These are phyloP conservation scores for Eucalyptus victrix DNA, from an alignment of 345 rosid species.

Conservation along the genomic window DNA sequence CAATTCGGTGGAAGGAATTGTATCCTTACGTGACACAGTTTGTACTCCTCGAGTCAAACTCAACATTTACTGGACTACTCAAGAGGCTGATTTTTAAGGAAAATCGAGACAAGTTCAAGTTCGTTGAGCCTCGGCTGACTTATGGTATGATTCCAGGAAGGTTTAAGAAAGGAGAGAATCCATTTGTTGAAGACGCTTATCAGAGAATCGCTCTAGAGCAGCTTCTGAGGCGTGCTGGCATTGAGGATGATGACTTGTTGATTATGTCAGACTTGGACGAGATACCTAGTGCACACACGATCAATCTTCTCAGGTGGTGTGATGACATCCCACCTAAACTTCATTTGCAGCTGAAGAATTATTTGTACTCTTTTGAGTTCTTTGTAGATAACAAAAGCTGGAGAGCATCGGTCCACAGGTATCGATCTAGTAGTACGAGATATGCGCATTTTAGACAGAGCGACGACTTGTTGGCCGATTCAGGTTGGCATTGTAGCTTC, in stretches of 20 bases:
- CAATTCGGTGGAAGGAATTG: slow-evolving; percentile 16
- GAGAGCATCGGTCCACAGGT: slow-evolving; percentile 22
- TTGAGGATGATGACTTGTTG: slow-evolving; percentile 17
- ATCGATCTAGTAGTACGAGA: slow-evolving; percentile 4
- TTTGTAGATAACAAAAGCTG: slow-evolving; percentile 12
- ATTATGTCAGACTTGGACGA: slow-evolving; percentile 26
- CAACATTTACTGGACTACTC: slow-evolving; percentile 12
- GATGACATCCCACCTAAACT: slow-evolving; percentile 11
- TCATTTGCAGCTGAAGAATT: slow-evolving; percentile 14
- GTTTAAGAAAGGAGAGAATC: slow-evolving; percentile 15
- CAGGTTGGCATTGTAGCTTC: slow-evolving; percentile 32
- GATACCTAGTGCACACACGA: slow-evolving; percentile 20
- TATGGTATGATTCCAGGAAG: slow-evolving; percentile 13
- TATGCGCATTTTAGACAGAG: slow-evolving; percentile 16
- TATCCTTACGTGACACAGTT: slow-evolving; percentile 15
- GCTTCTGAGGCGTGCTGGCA: slow-evolving; percentile 15
- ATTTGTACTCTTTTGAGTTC: slow-evolving; percentile 20
- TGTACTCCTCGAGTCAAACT: slow-evolving; percentile 16
- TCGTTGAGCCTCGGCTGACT: slow-evolving; percentile 12
- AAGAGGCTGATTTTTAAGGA: slow-evolving; percentile 5
- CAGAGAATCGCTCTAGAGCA: slow-evolving; percentile 19
- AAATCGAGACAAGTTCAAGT: slow-evolving; percentile 4
- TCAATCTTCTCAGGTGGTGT: slow-evolving; percentile 22
- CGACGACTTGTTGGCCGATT: slow-evolving; percentile 7
- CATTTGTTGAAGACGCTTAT: slow-evolving; percentile 12